Evolutionary conservation across 208 protist genomes (phyloP).

Genomic region (Leishmania amazonensis): DNA sequence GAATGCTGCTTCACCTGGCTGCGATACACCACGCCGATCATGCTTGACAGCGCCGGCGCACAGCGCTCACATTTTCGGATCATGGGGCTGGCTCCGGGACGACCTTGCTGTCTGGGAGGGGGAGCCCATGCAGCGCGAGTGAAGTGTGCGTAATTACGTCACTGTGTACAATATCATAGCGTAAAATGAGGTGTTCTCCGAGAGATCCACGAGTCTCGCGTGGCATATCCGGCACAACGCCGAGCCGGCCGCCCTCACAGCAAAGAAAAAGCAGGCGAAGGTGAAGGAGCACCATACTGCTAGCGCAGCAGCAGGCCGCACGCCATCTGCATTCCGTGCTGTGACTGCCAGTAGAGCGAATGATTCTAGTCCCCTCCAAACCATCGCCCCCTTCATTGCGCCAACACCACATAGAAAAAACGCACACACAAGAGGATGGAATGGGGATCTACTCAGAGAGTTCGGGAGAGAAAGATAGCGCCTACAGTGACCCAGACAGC

Average conservation of each 20-base stretch:
- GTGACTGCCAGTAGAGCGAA: not conserved
- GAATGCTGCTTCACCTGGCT: not conserved
- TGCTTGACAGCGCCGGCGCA: not conserved
- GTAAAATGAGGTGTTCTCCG: not conserved
- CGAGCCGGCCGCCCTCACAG: not conserved
- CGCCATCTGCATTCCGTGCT: not conserved
- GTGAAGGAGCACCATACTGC: not conserved
- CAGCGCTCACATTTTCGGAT: not conserved
- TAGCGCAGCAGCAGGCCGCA: not conserved
- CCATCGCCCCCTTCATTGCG: not conserved
- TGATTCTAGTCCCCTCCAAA: not conserved
- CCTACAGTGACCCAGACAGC: not conserved
- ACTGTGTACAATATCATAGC: not conserved
- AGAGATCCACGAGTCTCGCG: not conserved
- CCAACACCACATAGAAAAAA: not conserved
- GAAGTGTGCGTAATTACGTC: not conserved
- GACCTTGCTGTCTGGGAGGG: not conserved
- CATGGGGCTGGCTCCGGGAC: not conserved
- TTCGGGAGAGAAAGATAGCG: not conserved
- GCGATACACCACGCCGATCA: not conserved
- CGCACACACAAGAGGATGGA: not conserved
- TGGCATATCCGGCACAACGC: not conserved
- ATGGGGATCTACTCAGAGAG: not conserved
- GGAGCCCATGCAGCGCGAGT: not conserved
- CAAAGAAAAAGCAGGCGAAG: not conserved